These are phyloP conservation scores for Incumbomyces lentus DNA, from an alignment of 2,329 filamentous ascomycete genomes.

Conservation along the genomic window DNA sequence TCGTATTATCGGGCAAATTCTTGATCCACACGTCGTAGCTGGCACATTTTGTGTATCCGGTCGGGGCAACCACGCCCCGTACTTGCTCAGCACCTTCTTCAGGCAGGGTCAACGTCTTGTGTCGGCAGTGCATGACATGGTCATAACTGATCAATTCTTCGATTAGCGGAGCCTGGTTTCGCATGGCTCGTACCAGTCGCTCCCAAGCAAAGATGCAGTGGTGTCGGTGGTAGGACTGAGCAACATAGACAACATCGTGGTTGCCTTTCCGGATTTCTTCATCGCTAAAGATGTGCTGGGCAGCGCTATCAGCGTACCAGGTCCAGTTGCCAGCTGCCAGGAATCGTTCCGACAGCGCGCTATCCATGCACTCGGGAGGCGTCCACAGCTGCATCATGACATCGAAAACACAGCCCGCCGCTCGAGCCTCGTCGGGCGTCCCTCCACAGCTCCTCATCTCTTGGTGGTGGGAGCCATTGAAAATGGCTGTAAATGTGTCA, in stretches of 20 bases:
- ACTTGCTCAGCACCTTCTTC: slow-evolving; percentile 11
- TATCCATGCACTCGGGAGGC: slow-evolving; percentile 16
- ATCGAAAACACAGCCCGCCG: slow-evolving; percentile 16
- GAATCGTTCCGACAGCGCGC: slow-evolving; percentile 14
- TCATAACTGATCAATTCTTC: slow-evolving; percentile 17
- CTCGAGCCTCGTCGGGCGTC: slow-evolving; percentile 11
- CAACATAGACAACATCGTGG: slow-evolving; percentile 12
- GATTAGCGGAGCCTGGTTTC: slow-evolving; percentile 13
- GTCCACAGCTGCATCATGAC: slow-evolving; percentile 19
- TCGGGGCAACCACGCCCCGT: slow-evolving; percentile 13
- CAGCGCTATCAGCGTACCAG: slow-evolving; percentile 14
- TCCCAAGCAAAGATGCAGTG: slow-evolving; percentile 19
- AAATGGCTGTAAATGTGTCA: background rate
- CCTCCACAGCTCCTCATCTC: slow-evolving; percentile 9
- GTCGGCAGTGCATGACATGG: slow-evolving; percentile 17
- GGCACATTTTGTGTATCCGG: slow-evolving; percentile 16
- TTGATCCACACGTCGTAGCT: slow-evolving; percentile 14
- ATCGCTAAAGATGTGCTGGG: slow-evolving; percentile 6
- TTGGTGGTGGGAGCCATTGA: slow-evolving; percentile 4
- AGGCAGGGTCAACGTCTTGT: slow-evolving; percentile 9
- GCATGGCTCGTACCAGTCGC: slow-evolving; percentile 15
- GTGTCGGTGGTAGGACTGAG: slow-evolving; percentile 13
- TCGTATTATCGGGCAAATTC: slow-evolving; percentile 14
- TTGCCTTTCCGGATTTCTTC: slow-evolving; percentile 18
- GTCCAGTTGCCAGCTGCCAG: slow-evolving; percentile 15